phyloP scores from a whole-genome alignment of 306 rosid genomes.

The Abrus pulchellus region DNA sequence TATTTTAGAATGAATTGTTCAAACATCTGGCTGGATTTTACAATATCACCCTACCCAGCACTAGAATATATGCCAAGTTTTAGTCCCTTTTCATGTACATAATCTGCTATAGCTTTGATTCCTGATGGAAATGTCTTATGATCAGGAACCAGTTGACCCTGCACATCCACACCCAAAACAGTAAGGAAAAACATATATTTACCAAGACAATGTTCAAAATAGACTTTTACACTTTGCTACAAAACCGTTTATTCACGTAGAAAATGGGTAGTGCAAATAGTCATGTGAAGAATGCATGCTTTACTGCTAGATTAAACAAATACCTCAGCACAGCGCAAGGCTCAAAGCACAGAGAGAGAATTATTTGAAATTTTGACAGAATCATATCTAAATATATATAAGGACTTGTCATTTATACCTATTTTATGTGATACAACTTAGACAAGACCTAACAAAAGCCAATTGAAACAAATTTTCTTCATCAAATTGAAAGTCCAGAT shows the following conservation, averaged over 20 bases:
- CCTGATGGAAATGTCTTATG: constrained; percentile 83
- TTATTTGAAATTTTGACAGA: not conserved
- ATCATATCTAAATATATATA: constrained; percentile 21
- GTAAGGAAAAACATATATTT: constrained; percentile 44
- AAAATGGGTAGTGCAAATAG: constrained; percentile 23
- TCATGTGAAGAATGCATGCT: constrained; percentile 7
- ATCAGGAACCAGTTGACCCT: constrained; percentile 84
- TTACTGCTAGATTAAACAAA: constrained; percentile 36
- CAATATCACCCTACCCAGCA: constrained; percentile 82
- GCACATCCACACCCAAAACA: constrained; percentile 54
- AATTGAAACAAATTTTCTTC: constrained; percentile 1
- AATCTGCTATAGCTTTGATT: constrained; percentile 91
- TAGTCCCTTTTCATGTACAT: constrained; percentile 84
- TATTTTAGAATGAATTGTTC: constrained; percentile 28
- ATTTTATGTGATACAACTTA: constrained; percentile 13
- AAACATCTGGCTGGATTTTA: constrained; percentile 44
- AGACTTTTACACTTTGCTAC: constrained; percentile 27
- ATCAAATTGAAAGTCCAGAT: constrained; percentile 36
- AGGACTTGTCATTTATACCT: constrained; percentile 5
- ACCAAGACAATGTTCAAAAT: not conserved
- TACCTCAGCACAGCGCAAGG: constrained; percentile 2
- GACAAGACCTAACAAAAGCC: constrained; percentile 15
- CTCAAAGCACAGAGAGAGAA: constrained; percentile 16
- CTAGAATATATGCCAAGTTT: constrained; percentile 96
- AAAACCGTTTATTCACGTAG: constrained; percentile 35